Evolutionary conservation across 208 protist genomes (phyloP), one percentile per base, ranked within the genome.

Genomic region (Acanthamoeba sp.): DNA sequence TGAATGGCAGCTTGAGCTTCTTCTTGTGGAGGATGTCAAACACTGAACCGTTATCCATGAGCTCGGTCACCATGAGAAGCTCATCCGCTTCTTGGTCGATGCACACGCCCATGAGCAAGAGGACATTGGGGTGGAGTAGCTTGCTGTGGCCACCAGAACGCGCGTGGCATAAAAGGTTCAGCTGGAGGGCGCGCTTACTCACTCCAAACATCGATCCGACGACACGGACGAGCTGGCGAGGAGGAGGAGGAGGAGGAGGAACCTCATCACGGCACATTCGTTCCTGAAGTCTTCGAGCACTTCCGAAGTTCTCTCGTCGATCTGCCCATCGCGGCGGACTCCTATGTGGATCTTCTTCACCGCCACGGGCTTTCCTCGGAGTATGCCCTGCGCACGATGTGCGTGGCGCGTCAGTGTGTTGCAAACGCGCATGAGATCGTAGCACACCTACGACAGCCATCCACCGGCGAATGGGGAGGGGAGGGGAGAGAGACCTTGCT

Each of bases 211-310:
- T 62, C 10, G 48, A 20, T 27, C 45, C 6, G 14, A 32, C 48
- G n/a, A 34, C 18, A 55, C 82, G 29, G 16, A 18, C n/a, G 29
- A 57, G 29, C 10, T 16, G 42, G 42, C 6, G 42, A 48, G 3
- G 6, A 48, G 10, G 6, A 48, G 42, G 6, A 10, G 16, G 27
- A 6, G 7, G 38, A 36, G 7, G 9, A 57, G 18, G 18, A 32
- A 91, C 85, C 57, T 91, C 85, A 91, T 91, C 22, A 91, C 40
- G 10, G 85, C 85, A 22, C 85, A 91, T 71, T 91, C 85, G 27
- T 91, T 64, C 4, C 85, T 50, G 85, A 91, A 91, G n/a, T 91
- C 85, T 4, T 71, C 24, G 45, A 91, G 85, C 29, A 42, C 38
- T 64, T 12, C 52, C 5, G 12, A 9, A 24, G 59, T n/a, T 1